Evolutionary conservation across 2,329 filamentous ascomycete species (phyloP).

Genomic region (Cryoendolithus antarcticus): DNA sequence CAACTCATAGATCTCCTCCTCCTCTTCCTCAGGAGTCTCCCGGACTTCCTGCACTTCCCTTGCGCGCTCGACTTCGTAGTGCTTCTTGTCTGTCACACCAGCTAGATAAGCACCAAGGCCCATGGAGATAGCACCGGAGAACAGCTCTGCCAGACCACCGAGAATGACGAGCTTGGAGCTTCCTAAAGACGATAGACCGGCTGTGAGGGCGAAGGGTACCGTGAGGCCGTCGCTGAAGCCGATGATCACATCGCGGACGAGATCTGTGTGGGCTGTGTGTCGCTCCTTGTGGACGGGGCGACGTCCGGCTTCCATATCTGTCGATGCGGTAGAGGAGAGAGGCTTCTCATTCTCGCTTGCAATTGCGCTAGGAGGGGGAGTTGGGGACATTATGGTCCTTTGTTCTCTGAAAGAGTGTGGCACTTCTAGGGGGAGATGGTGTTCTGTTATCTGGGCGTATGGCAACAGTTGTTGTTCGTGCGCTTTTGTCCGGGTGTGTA

Average conservation of each 20-base stretch:
- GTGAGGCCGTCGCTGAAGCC: conserved; percentile 57
- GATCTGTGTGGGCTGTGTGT: not conserved
- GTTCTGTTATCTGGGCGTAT: too few species aligned
- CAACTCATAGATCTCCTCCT: conserved; percentile 28
- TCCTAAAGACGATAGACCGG: conserved; percentile 48
- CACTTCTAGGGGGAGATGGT: too few species aligned
- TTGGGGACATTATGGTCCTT: too few species aligned
- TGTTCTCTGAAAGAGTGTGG: too few species aligned
- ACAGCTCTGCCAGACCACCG: conserved; percentile 62
- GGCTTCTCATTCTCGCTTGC: not conserved
- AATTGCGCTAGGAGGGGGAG: too few species aligned
- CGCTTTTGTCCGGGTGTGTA: too few species aligned
- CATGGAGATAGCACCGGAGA: conserved; percentile 67
- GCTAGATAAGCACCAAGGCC: conserved; percentile 63
- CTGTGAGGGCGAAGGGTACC: conserved; percentile 67
- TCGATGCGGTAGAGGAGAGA: not conserved
- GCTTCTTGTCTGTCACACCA: conserved; percentile 43
- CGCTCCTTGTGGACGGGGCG: not conserved
- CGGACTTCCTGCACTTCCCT: conserved; percentile 35
- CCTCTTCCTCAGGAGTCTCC: conserved; percentile 32
- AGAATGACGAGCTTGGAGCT: conserved; percentile 29
- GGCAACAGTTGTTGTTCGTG: too few species aligned
- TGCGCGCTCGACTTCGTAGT: conserved; percentile 38
- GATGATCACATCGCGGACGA: not conserved
- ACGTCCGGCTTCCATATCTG: not conserved